Conservation (phyloP, 108 stramenopile genomes). For the Skeletonema grethae region DNA sequence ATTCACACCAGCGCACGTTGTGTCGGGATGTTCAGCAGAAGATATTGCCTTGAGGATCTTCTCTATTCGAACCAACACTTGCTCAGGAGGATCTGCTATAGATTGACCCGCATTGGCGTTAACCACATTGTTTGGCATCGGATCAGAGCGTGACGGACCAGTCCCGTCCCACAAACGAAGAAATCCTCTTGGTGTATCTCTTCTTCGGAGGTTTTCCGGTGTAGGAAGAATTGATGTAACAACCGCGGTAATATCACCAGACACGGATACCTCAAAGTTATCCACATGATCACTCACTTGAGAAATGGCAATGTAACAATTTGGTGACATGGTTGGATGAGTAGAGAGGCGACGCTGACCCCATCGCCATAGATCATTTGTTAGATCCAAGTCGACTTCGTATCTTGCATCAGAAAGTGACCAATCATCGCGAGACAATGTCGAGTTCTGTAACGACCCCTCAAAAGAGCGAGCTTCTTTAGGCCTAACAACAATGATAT, state of each 20-base stretch:
- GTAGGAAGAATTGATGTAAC: slow-evolving; percentile 62
- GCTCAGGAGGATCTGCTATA: slow-evolving; percentile 60
- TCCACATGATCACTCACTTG: slow-evolving; percentile 33
- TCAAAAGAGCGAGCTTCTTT: slow-evolving; percentile 12
- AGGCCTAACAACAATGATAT: slow-evolving; percentile 23
- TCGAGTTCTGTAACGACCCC: slow-evolving; percentile 22
- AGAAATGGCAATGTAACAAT: slow-evolving; percentile 41
- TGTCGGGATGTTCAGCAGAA: slow-evolving; percentile 29
- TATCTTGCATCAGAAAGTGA: slow-evolving; percentile 16
- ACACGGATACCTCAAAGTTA: slow-evolving; percentile 27
- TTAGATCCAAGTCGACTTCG: slow-evolving; percentile 17
- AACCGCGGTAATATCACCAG: slow-evolving; percentile 73
- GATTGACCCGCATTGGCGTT: neutral
- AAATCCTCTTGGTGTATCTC: slow-evolving; percentile 57
- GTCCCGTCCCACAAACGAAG: slow-evolving; percentile 91
- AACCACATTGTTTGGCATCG: slow-evolving; percentile 2
- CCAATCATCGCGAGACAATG: slow-evolving; percentile 30
- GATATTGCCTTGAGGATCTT: slow-evolving; percentile 20
- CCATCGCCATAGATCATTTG: slow-evolving; percentile 70
- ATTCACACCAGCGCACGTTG: slow-evolving; percentile 7
- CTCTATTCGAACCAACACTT: slow-evolving; percentile 51
- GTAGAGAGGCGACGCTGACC: slow-evolving; percentile 51
- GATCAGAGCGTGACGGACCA: slow-evolving; percentile 71
- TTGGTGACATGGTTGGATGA: slow-evolving; percentile 59
- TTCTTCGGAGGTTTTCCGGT: slow-evolving; percentile 33